Evolutionary conservation across 2,329 filamentous ascomycete species (phyloP), one percentile per base, ranked within the genome.

Genomic region (Microdochium paspali): DNA sequence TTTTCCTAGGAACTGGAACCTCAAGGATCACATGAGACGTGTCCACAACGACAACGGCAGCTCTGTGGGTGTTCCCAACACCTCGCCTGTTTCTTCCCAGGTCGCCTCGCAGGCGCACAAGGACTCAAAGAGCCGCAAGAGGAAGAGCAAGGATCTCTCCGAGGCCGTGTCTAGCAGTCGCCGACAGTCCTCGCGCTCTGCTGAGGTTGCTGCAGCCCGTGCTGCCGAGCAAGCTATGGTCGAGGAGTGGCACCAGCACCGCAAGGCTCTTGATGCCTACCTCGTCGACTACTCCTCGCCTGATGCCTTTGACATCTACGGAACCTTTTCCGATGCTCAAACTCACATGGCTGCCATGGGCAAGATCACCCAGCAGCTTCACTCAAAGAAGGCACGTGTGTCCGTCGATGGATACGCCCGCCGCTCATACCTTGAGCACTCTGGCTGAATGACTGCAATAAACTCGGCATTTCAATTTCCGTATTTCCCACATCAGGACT

Each of bases 11-110:
- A 85, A 90, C 59, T 97, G 93, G 88, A 97, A 97, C 69, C 79
- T 95, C 47, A 84, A 86, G 66, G 91, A 97, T 69, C 91, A 97
- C 75, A 96, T 96, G 90, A 88, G 89, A 70, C 85, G 91, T 52
- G 90, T 96, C 7, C 91, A 97, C 71, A 82, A 82, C 55, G 78
- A 80, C 59, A 72, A 73, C 51, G 70, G 71, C 40, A 68, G 66
- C 53, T 58, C 60, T 6, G 55, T 62, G 44, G 57, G 55, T 44
- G 44, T 49, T 24, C 46, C 60, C 12, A 58, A 66, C 39, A 68
- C 63, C 23, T 72, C 74, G 28, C 68, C 71, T 9, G 62, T 68
- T 10, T 58, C 66, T 24, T 57, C 54, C 30, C 64, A 65, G 46
- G 57, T 65, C 32, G 61, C 67, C 45, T 15, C 35, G 15, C 35